These are phyloP conservation scores for Paramecium octaurelia DNA, from an alignment of 73 alveolate genomes.

Conservation along the genomic window DNA sequence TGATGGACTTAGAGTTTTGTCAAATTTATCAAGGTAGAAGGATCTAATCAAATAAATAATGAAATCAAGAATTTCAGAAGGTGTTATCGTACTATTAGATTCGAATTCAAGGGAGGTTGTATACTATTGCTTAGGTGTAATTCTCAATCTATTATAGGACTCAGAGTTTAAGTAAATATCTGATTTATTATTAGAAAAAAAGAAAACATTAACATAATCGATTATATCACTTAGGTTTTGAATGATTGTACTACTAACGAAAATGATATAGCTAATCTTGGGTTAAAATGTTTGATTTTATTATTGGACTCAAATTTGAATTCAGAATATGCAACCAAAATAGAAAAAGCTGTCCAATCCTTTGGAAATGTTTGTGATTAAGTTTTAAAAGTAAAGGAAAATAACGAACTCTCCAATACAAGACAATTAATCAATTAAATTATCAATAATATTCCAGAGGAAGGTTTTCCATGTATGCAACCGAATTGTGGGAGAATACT, in stretches of 20 bases:
- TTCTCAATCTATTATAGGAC: constrained; percentile 12
- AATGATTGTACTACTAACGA: constrained; percentile 53
- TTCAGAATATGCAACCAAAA: constrained; percentile 32
- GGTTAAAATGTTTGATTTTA: constrained; percentile 26
- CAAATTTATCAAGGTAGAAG: constrained; percentile 53
- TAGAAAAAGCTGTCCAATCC: constrained; percentile 21
- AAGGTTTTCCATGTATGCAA: constrained; percentile 24
- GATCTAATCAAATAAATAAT: constrained; percentile 49
- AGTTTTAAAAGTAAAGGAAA: constrained; percentile 12
- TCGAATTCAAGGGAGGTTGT: constrained; percentile 59
- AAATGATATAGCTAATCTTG: constrained; percentile 54
- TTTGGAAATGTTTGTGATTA: constrained; percentile 60
- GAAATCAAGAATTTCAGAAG: constrained; percentile 49
- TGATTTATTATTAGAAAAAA: background rate
- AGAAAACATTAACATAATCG: constrained; percentile 4
- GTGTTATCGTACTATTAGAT: constrained; percentile 47
- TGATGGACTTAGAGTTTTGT: constrained; percentile 55
- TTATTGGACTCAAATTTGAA: background rate
- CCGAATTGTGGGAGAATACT: constrained; percentile 57
- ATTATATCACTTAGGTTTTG: constrained; percentile 16
- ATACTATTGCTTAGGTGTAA: constrained; percentile 48
- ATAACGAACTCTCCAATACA: background rate
- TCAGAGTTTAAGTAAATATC: constrained; percentile 43
- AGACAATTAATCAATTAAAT: constrained; percentile 50
- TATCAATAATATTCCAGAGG: constrained; percentile 56